Evolutionary conservation across 306 rosid genomes (phyloP), one percentile per base, ranked within the genome.

Genomic region (Rosa multiflora): DNA sequence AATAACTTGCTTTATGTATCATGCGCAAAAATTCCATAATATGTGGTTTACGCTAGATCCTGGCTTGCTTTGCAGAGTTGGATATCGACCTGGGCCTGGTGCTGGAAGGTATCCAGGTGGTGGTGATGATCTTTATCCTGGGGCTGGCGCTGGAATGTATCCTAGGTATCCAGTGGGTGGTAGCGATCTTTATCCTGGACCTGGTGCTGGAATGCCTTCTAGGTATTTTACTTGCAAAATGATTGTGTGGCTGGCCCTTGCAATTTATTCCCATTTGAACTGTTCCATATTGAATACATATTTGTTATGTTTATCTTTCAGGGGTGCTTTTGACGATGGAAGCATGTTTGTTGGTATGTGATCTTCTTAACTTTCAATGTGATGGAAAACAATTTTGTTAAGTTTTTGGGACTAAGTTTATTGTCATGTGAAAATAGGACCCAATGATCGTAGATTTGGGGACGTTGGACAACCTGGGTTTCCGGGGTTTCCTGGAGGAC

Each of bases 301-400:
- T 71, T 67, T 83, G 21, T 52, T 21, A 63, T 77, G 47, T 39
- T 58, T 51, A 20, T 48, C 67, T 62, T 85, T 72, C 88, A 93
- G 97, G 86, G 89, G 88, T 52, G 89, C 61, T 55, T 84, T 80
- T 72, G 85, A 87, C 17, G 49, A 72, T 76, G 97, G 95, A 75
- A 76, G 97, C 87, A 88, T 91, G 97, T 86, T 85, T 79, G 9
- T 94, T 46, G 98, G 97, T 90, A 78, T 66, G 90, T 86, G 66
- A 32, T n/a, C 37, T 59, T 43, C 35, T 82, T 43, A 23, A 73
- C n/a, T 40, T 37, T 48, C 32, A 42, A 5, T 26, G 29, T 52
- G 42, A 23, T 39, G 26, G 37, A 37, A 32, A n/a, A 11, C 35
- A 39, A 42, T 18, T 39, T 15, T 73, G 6, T 29, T 17, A n/a